Base-by-base conservation (phyloP, 345 rosid species). In the Punica granatum region DNA sequence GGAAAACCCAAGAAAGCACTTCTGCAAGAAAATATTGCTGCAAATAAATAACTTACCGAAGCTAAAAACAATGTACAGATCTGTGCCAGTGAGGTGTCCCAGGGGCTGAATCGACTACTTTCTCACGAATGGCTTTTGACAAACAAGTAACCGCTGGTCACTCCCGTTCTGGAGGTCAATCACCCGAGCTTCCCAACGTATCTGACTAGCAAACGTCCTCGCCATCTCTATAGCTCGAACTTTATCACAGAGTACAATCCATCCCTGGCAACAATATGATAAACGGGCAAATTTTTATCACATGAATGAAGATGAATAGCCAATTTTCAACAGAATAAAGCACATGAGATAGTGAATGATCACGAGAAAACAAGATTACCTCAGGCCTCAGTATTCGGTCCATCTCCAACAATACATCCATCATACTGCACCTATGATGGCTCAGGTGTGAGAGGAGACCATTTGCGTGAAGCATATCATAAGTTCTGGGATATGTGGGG, bases 181-280 rank as follows among this genome's bases (percentile, higher is more conserved):
- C 75, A 92, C 92, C 72, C 99, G 81, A 74, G 98, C 98, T 86
- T 94, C 98, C 99, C 98, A 94, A n/a, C 88, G 87, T 21, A 92
- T 79, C 70, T 88, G 86, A 30, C 93, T 78, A 49, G 88, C 90
- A 65, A 92, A 83, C 70, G 77, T 71, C 6, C 98, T 85, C 39
- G 93, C 96, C 85, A 82, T 80, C 83, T 92, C 98, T 49, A 92
- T 84, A 49, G 82, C 79, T 76, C 87, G 93, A 75, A 90, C 6
- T 42, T 81, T 92, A 76, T 94, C 99, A 9, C 78, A 78, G 58
- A 94, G 70, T 65, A 94, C 83, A 70, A 90, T 83, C 99, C 99
- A 94, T 74, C 99, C 98, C 99, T 94, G 75, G 66, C 15, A 33
- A 66, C 26, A 23, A 59, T 9, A 65, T 21, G 14, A 34, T 25